Conservation (phyloP, 2,329 filamentous ascomycete species). For the Ophiostoma himal-ulmi region DNA sequence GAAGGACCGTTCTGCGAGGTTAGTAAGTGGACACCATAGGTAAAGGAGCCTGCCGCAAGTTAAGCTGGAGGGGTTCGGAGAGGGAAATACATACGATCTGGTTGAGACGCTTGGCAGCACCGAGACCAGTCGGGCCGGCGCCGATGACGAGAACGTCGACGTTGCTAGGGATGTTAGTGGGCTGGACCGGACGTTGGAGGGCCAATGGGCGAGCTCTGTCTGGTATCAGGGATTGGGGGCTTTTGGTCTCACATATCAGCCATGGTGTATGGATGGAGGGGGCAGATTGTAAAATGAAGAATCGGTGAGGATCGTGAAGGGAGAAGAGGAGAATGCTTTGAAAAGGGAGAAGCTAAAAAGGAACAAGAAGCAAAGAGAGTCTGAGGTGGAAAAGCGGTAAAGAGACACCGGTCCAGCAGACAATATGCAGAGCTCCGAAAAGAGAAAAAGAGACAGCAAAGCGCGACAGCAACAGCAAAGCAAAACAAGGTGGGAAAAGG, state of each 20-base stretch:
- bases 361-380: not conserved
- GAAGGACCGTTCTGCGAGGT: conserved; percentile 70
- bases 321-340: not conserved
- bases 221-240: not conserved
- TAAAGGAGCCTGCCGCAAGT: not conserved
- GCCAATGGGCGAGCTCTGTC: not conserved
- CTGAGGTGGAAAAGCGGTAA: conserved; percentile 19
- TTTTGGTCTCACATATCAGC: conserved; percentile 20
- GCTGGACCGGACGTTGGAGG: not conserved
- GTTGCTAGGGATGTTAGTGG: conserved; percentile 48
- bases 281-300: not conserved
- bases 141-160: conserved; percentile 98
- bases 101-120: conserved; percentile 95
- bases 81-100: conserved; percentile 65
- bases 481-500: not conserved
- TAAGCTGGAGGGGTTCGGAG: not conserved
- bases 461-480: not conserved
- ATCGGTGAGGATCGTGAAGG: not conserved
- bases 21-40: not conserved
- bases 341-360: not conserved
- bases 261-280: conserved; percentile 17
- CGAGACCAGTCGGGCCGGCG: conserved; percentile 92
- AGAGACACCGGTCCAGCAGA: not conserved
- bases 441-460: conserved; percentile 6
- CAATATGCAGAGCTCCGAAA: conserved; percentile 12